Percentiles rank a stretch among this genome's conserved stretches.
These are phyloP conservation scores for Mercurialis annua DNA, from an alignment of 345 rosid genomes.

Conservation along the genomic window DNA sequence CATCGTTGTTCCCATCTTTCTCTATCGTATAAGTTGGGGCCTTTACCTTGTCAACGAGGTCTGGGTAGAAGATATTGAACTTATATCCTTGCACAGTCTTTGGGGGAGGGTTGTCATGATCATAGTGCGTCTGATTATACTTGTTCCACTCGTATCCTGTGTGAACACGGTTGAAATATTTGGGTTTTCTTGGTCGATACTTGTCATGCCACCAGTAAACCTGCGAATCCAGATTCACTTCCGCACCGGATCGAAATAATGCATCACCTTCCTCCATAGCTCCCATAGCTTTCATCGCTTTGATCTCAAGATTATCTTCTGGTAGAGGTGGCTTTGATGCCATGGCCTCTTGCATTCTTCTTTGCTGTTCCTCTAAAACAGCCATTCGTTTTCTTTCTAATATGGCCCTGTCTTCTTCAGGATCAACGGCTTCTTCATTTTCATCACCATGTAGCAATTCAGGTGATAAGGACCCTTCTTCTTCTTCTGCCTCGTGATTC, in stretches of 20 bases:
- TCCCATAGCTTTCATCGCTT: conserved; percentile 94
- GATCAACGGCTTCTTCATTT: conserved; percentile 84
- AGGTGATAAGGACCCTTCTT: conserved; percentile 88
- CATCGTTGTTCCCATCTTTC: conserved; percentile 71
- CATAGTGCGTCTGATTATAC: conserved; percentile 87
- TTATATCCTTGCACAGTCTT: conserved; percentile 91
- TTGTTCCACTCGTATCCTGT: conserved; percentile 99
- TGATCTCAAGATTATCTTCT: conserved; percentile 80
- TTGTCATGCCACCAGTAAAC: conserved; percentile 99
- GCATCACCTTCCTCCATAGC: conserved; percentile 96
- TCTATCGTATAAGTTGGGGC: conserved; percentile 78
- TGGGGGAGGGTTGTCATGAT: conserved; percentile 97
- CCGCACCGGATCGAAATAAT: conserved; percentile 83
- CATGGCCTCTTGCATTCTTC: conserved; percentile 66
- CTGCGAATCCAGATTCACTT: conserved; percentile 91
- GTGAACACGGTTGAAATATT: conserved; percentile 93
- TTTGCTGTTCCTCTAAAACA: conserved; percentile 69
- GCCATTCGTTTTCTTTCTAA: conserved; percentile 68
- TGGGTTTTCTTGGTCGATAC: conserved; percentile 91
- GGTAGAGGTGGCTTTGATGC: conserved; percentile 62
- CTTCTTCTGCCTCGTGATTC: conserved; percentile 49
- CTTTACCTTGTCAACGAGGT: conserved; percentile 80
- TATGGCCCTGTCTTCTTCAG: conserved; percentile 82
- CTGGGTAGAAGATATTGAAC: conserved; percentile 93
- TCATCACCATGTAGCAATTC: conserved; percentile 80